Evolutionary conservation across 148 eudicot genomes (phyloP).

Genomic region (Tetragonia tetragonoides): DNA sequence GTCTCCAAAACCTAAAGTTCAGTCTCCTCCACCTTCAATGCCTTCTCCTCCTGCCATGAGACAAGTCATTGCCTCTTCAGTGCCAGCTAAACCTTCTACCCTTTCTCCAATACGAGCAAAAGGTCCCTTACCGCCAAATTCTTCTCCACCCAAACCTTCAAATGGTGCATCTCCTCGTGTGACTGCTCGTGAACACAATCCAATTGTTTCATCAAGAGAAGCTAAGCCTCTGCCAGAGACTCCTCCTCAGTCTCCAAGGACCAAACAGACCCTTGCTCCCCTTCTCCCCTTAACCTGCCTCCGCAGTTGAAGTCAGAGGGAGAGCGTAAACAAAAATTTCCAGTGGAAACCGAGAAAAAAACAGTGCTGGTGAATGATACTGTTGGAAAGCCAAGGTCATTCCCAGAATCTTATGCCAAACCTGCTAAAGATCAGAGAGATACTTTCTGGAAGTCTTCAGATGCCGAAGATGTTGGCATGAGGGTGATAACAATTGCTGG

Average conservation of each 20-base stretch:
- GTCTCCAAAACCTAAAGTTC: constrained; percentile 20
- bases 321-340: constrained; percentile 27
- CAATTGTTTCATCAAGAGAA: constrained; percentile 29
- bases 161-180: neutral
- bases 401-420: neutral
- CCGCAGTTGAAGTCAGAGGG: constrained; percentile 38
- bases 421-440: constrained; percentile 8
- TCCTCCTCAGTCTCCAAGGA: constrained; percentile 37
- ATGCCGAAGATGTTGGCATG: constrained; percentile 36
- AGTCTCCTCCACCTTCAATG: constrained; percentile 3
- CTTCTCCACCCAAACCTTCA: constrained; percentile 16
- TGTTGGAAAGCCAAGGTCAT: constrained; percentile 33
- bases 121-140: neutral
- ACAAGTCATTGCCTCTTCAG: constrained; percentile 7
- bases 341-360: constrained; percentile 43
- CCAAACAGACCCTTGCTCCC: constrained; percentile 31
- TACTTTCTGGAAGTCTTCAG: constrained; percentile 20
- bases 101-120: neutral
- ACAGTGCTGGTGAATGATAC: constrained; percentile 43
- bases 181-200: constrained; percentile 12
- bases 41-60: constrained; percentile 10
- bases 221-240: constrained; percentile 26
- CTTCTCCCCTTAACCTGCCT: constrained; percentile 61
- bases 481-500: constrained; percentile 57
- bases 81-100: neutral